A percentile compares a stretch with the other conserved stretches of the same genome.
These are phyloP conservation scores for Xylaria venustula DNA, from an alignment of 495 filamentous ascomycete genomes.

Conservation along the genomic window DNA sequence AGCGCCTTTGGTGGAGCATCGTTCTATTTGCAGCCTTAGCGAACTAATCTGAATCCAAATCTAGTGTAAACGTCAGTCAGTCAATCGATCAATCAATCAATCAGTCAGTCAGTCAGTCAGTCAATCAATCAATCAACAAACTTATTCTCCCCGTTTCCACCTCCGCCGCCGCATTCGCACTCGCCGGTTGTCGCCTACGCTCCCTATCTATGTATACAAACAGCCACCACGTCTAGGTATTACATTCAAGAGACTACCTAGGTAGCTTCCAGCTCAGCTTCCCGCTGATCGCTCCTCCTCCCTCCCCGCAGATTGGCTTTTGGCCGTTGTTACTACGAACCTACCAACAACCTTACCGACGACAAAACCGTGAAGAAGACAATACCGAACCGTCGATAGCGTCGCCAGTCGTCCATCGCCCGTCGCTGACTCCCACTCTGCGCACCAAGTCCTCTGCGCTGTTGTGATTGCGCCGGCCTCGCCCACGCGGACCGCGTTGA, in stretches of 20 bases:
- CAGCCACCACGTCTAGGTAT: not conserved
- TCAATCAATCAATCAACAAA: not conserved
- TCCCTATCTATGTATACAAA: not conserved
- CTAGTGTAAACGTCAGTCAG: not conserved
- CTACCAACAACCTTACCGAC: not conserved
- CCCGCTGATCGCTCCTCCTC: not conserved
- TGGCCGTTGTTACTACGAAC: not conserved
- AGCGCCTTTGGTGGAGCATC: not conserved
- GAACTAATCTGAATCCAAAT: slow-evolving; percentile 7
- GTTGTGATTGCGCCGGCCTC: not conserved
- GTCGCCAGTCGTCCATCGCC: not conserved
- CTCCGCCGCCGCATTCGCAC: not conserved
- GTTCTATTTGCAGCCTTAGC: slow-evolving; percentile 6
- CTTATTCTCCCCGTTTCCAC: slow-evolving; percentile 6
- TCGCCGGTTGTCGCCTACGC: not conserved
- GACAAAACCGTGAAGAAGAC: not conserved
- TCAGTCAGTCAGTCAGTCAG: too few species aligned
- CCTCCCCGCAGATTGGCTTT: not conserved
- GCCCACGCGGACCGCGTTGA: slow-evolving; percentile 18
- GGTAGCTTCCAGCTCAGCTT: not conserved
- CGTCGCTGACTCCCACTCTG: not conserved
- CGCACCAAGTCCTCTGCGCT: not conserved
- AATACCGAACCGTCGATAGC: not conserved
- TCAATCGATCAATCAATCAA: not conserved
- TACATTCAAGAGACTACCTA: not conserved